Base-by-base conservation (phyloP, 164 flowering plant genomes). In the Piper betle region DNA sequence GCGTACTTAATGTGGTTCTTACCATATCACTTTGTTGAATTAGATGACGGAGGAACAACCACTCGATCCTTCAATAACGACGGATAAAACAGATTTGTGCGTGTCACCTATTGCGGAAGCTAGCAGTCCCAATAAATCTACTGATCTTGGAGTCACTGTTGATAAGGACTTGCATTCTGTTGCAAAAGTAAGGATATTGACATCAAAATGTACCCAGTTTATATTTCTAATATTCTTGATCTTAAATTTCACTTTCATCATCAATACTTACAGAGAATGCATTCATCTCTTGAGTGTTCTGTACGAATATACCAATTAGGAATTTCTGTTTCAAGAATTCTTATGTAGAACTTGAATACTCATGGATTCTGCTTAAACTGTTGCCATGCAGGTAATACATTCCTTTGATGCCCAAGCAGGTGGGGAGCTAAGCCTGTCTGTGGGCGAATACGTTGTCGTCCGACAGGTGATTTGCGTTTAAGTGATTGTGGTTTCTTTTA, bases 351-450 rank as follows among this genome's bases (percentile, higher is more conserved):
- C 52, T 48, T 48, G 16, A 1, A 10, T 16, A 48, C 16, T 48
- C 56, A 13, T 55, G 57, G 38, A 4, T 19, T 37, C 20, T 55
- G 59, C 38, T 54, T 3, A 37, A 58, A 16, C 9, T 37, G 16
- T 72, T 52, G 17, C 55, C 40, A 52, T 62, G 52, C 69, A 91
- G 96, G 93, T 76, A 64, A 71, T 83, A 62, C 93, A 86, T 72
- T 75, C 90, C 59, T 91, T 91, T 76, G 93, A 86, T 72, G 93
- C 96, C 61, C 80, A 84, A 70, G 80, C 84, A 20, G 87, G 82
- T 38, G 91, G 86, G 18, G 97, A 91, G 73, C 76, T 91, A 12
- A 80, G 75, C 75, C 82, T 90, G 41, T 72, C 79, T 39, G 61
- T 78, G 59, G 88, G 75, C 67, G 94, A 85, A 63, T 79, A 68